These are phyloP conservation scores for Plantago elongata DNA, from an alignment of 257 asterid genomes.

Conservation along the genomic window DNA sequence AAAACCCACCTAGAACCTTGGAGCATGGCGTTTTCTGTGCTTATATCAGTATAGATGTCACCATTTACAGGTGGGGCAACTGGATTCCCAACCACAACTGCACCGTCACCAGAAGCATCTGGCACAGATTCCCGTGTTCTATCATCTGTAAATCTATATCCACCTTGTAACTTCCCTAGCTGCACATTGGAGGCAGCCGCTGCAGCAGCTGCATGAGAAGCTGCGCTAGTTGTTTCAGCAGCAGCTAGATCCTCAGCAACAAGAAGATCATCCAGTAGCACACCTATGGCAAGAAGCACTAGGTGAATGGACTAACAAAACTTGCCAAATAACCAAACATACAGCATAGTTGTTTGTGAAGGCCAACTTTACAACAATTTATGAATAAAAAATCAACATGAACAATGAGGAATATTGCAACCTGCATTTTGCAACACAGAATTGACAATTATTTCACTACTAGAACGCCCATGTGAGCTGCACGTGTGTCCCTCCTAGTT, in stretches of 20 bases:
- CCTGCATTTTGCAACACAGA: too few species aligned
- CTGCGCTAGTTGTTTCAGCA: conserved; percentile 92
- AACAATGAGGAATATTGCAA: too few species aligned
- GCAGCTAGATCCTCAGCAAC: conserved; percentile 99
- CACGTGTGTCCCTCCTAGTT: too few species aligned
- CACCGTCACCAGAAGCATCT: conserved; percentile 59
- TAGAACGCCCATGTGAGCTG: too few species aligned
- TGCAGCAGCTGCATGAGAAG: conserved; percentile 97
- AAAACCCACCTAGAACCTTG: conserved; percentile 68
- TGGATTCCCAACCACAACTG: conserved; percentile 89
- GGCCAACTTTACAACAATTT: conserved; percentile 2
- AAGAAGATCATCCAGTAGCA: conserved; percentile 85
- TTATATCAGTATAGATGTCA: conserved; percentile 81
- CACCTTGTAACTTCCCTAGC: conserved; percentile 61
- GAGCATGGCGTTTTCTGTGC: conserved; percentile 83
- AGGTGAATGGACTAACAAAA: conserved; percentile 13
- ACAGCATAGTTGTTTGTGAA: neutral
- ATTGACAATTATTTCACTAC: too few species aligned
- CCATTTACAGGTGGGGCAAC: conserved; percentile 95
- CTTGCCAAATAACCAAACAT: conserved; percentile 4
- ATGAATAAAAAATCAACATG: neutral
- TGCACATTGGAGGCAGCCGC: conserved; percentile 64
- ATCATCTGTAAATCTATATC: conserved; percentile 65
- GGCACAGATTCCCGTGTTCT: conserved; percentile 46
- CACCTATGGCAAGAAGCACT: conserved; percentile 45